Conservation (phyloP, 1,139 yeast species). For the Sugiyamaella xylanicola region DNA sequence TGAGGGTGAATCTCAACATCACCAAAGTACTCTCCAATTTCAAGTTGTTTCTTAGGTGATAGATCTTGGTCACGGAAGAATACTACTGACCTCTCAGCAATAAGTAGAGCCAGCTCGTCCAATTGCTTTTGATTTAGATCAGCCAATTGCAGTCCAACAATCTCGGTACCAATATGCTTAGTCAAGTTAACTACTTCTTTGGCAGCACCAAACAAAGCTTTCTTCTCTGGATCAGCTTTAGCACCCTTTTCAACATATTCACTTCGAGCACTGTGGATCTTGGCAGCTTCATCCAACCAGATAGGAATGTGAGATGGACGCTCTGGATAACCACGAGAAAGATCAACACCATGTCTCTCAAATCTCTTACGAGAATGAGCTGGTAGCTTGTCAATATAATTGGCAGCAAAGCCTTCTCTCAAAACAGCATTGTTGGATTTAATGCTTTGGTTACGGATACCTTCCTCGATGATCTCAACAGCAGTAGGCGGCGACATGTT, state of each 20-base stretch:
- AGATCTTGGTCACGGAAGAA: conserved; percentile 48
- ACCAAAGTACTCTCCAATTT: conserved; percentile 51
- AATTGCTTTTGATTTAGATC: conserved; percentile 54
- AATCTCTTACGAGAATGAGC: conserved; percentile 43
- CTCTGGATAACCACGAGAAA: conserved; percentile 50
- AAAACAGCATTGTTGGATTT: conserved; percentile 19
- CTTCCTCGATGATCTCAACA: conserved; percentile 21
- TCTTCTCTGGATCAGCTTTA: conserved; percentile 56
- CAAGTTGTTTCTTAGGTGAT: conserved; percentile 50
- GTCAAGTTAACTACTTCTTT: conserved; percentile 52
- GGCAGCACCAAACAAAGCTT: conserved; percentile 55
- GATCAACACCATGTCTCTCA: conserved; percentile 46
- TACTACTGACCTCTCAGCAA: conserved; percentile 67
- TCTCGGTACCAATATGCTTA: conserved; percentile 57
- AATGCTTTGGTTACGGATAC: conserved; percentile 19
- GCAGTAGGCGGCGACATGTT: conserved; percentile 23
- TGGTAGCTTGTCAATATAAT: conserved; percentile 43
- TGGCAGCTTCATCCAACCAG: conserved; percentile 54
- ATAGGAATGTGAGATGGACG: conserved; percentile 50
- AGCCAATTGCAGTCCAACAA: conserved; percentile 62
- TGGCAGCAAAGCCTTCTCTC: conserved; percentile 25
- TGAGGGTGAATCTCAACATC: conserved; percentile 54
- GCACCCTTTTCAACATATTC: conserved; percentile 50
- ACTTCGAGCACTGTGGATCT: conserved; percentile 47
- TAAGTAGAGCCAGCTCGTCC: conserved; percentile 65